Percentiles rank a stretch among this genome's conserved stretches.
Evolutionary conservation across 139 green algal genomes (phyloP).

Genomic region (Tetradesmus lagerheimii): DNA sequence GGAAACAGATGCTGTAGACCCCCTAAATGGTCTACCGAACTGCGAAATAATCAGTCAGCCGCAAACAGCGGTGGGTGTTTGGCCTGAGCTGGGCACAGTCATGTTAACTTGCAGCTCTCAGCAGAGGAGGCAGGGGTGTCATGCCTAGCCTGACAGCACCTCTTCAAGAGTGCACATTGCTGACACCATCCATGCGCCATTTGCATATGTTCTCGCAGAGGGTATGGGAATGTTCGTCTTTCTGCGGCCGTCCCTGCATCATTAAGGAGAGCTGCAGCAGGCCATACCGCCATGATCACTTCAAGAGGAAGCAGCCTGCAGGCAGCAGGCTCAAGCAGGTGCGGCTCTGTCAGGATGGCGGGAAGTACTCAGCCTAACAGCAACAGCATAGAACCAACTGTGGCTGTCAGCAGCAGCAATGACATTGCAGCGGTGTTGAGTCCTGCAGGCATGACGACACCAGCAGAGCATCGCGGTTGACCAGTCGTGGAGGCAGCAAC

Average conservation of each 20-base stretch:
- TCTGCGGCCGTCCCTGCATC: background rate
- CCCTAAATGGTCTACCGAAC: background rate
- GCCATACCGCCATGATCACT: background rate
- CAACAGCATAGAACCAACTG: too few species aligned
- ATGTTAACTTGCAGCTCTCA: too few species aligned
- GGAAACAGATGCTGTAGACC: background rate
- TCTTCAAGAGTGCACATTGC: too few species aligned
- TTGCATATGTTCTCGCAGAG: background rate
- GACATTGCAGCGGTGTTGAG: too few species aligned
- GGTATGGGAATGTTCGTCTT: background rate
- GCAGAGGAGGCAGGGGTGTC: too few species aligned
- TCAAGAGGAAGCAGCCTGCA: background rate
- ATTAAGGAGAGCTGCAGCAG: background rate
- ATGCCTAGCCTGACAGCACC: too few species aligned
- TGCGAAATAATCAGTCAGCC: background rate
- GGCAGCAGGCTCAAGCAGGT: slow-evolving; percentile 1
- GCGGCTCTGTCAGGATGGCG: background rate
- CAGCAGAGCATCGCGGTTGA: too few species aligned
- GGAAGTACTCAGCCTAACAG: background rate
- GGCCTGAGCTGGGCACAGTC: background rate
- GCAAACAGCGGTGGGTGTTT: background rate
- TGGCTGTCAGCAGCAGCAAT: too few species aligned
- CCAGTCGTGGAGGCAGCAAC: too few species aligned
- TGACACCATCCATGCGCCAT: too few species aligned
- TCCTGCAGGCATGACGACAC: too few species aligned